These are phyloP conservation scores for Marchantia paleacea DNA, from an alignment of 225 moss, liverwort and hornwort genomes.

Conservation along the genomic window DNA sequence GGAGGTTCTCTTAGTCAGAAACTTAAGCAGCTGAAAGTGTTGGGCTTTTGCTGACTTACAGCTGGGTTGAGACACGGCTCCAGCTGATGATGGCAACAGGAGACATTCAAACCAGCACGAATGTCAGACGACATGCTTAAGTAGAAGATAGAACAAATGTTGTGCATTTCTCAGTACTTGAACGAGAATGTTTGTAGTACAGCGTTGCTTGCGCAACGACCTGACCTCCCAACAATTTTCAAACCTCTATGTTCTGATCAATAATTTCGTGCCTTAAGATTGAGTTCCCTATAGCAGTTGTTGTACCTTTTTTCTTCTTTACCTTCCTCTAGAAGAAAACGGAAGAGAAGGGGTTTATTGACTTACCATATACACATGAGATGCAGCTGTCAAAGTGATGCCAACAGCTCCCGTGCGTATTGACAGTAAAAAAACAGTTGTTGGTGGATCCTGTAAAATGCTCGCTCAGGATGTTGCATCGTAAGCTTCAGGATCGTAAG, in stretches of 20 bases:
- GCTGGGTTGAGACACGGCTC: slow-evolving; percentile 99
- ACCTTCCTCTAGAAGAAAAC: not conserved
- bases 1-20: too few relatives aligned
- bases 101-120: not conserved
- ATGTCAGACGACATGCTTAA: not conserved
- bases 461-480: not conserved
- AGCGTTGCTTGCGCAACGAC: not conserved
- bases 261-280: not conserved
- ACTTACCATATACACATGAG: slow-evolving; percentile 95
- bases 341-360: not conserved
- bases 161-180: slow-evolving; percentile 16
- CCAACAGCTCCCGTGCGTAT: slow-evolving; percentile 99
- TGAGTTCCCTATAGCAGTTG: not conserved
- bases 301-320: not conserved
- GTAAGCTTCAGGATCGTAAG: too few relatives aligned
- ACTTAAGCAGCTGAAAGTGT: not conserved
- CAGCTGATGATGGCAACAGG: slow-evolving; percentile 55
- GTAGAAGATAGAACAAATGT: slow-evolving; percentile 17
- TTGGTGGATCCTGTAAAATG: slow-evolving; percentile 87
- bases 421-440: slow-evolving; percentile 90
- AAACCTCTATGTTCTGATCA: not conserved
- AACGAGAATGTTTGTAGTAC: not conserved
- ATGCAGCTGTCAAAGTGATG: slow-evolving; percentile 96
- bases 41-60: slow-evolving; percentile 43
- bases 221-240: not conserved